Base-by-base conservation (phyloP, 768 basidiomycete species). In the Daedaleopsis nitida region DNA sequence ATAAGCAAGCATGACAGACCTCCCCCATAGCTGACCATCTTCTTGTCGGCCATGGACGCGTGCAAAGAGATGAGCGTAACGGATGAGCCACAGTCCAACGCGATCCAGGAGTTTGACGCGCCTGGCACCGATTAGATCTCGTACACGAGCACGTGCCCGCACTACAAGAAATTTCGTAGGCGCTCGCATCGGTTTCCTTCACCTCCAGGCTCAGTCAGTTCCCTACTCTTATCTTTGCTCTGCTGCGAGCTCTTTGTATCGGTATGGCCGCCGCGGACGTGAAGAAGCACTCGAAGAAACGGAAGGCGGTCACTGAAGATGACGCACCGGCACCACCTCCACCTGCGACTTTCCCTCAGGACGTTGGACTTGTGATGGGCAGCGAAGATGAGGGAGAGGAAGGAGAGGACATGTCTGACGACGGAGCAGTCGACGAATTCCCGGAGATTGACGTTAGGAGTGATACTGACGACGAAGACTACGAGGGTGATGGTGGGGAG, bases 11-110 rank as follows among this genome's bases (percentile, higher is more conserved):
- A 42, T 10, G 50, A 27, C 88, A 43, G 73, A 89, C 92, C 92
- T 79, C 92, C 92, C 34, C 92, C 92, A 72, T 92, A 92, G 70
- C 90, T 89, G 7, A 92, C 91, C 91, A 92, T 92, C 24, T 16
- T 65, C 23, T 39, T 45, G 57, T 39, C 21, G 23, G 47, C 19
- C 47, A 24, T 49, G 47, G 47, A 49, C 47, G 39, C 39, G 39
- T 49, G 23, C 21, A 49, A 14, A 13, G n/a, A 23, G 23, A 16
- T 34, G 48, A 60, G 37, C 13, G 56, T 37, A 27, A 14, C n/a
- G 44, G 17, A n/a, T 17, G 35, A 17, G 39, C 16, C 52, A 45
- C 44, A 59, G 24, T 34, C 35, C 21, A 52, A 44, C 51, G 60
- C 27, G 54, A 44, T 21, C 38, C 34, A 57, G 53, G 21, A 35